Percentiles rank a stretch among this genome's conserved stretches.
Conservation (phyloP, 257 asterid species). For the Scutellaria baicalensis region DNA sequence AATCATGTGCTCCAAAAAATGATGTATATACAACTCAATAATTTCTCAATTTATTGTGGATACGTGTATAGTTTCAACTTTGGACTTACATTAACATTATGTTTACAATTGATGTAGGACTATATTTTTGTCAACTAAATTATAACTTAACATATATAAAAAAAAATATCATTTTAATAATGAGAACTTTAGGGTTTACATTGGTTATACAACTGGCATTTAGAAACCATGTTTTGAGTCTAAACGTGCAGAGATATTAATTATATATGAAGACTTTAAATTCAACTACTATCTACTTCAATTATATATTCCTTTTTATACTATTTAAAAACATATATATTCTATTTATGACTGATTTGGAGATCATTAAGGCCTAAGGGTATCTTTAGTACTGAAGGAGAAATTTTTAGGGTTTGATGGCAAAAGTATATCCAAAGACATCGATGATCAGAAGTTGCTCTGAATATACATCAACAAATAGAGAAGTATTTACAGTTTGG, state of each 20-base stretch:
- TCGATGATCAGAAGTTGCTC: neutral
- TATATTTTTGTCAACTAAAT: too few species aligned
- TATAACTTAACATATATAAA: neutral
- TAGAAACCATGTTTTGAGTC: neutral
- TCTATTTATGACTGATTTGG: neutral
- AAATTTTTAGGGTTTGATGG: slow-evolving; percentile 16
- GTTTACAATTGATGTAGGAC: too few species aligned
- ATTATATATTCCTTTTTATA: neutral
- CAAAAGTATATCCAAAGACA: slow-evolving; percentile 32
- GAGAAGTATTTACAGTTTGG: slow-evolving; percentile 57
- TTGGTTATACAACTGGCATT: slow-evolving; percentile 3
- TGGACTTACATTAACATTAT: too few species aligned
- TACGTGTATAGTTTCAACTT: too few species aligned
- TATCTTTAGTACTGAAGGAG: neutral
- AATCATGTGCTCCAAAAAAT: neutral
- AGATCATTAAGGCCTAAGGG: too few species aligned
- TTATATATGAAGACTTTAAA: slow-evolving; percentile 7
- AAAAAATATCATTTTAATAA: neutral
- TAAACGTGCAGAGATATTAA: slow-evolving; percentile 19
- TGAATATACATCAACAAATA: slow-evolving; percentile 19
- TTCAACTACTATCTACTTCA: neutral
- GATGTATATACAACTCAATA: too few species aligned
- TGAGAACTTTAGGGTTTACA: neutral
- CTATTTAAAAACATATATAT: too few species aligned
- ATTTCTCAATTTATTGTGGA: too few species aligned